Evolutionary conservation across 371 early-diverging fungal species (phyloP).

Genomic region (Circinella minor): DNA sequence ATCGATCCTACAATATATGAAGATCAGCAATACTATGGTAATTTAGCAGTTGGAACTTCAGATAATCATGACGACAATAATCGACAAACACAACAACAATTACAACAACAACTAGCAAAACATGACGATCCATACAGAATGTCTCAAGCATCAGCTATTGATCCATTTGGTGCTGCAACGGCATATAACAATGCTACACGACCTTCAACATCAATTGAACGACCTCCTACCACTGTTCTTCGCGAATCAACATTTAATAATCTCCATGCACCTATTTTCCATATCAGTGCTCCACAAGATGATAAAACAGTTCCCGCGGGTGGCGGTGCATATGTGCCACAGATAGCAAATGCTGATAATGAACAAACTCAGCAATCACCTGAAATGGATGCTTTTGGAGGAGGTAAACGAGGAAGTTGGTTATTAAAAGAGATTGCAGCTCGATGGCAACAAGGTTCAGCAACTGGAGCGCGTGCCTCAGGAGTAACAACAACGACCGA

Average conservation of each 20-base stretch:
- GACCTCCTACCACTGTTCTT: slow-evolving; percentile 12
- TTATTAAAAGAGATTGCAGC: slow-evolving; percentile 22
- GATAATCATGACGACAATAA: background rate
- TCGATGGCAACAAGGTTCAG: slow-evolving; percentile 21
- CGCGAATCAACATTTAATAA: slow-evolving; percentile 19
- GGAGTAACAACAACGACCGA: background rate
- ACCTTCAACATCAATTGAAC: slow-evolving; percentile 5
- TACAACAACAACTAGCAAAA: no score
- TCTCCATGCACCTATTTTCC: slow-evolving; percentile 18
- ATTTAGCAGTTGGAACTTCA: background rate
- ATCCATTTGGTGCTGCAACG: slow-evolving; percentile 11
- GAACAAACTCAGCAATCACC: background rate
- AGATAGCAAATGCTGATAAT: background rate
- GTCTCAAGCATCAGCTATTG: slow-evolving; percentile 15
- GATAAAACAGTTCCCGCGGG: slow-evolving; percentile 5
- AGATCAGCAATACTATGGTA: slow-evolving; percentile 16
- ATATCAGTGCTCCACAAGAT: slow-evolving; percentile 9
- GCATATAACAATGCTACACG: background rate
- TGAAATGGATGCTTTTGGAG: slow-evolving; percentile 4
- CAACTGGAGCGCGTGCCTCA: slow-evolving; percentile 16
- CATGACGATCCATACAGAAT: slow-evolving; percentile 5
- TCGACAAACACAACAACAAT: background rate
- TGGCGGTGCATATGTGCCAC: slow-evolving; percentile 4
- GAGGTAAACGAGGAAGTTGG: slow-evolving; percentile 15
- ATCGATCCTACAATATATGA: slow-evolving; percentile 6